phyloP scores from a whole-genome alignment of 2,329 filamentous ascomycete species.

The Tolypocladium tropicale region DNA sequence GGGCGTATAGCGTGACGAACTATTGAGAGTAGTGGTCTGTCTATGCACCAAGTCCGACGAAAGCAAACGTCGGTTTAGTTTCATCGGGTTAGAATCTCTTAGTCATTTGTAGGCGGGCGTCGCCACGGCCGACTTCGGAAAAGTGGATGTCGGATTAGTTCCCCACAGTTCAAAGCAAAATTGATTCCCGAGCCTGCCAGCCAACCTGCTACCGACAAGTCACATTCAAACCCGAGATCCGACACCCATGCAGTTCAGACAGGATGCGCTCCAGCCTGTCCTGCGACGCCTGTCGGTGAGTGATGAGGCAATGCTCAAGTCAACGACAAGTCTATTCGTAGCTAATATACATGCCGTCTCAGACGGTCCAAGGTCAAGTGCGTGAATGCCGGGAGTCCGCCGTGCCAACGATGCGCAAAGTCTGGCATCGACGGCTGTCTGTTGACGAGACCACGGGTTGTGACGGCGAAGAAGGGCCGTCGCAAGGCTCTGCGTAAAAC shows the following conservation, averaged over 20 bases:
- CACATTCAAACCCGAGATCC: neutral
- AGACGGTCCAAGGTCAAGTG: conserved; percentile 26
- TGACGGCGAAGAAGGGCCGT: neutral
- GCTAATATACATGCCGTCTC: neutral
- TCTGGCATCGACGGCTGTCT: conserved; percentile 14
- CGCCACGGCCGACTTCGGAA: neutral
- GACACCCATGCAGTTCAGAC: neutral
- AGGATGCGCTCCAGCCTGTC: conserved; percentile 23
- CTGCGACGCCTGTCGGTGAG: conserved; percentile 22
- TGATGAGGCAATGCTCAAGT: neutral
- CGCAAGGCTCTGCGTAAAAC: neutral
- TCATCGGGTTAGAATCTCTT: too few relatives aligned
- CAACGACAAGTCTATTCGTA: neutral
- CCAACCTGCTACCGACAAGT: neutral
- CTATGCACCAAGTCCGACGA: too few relatives aligned
- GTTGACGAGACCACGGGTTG: conserved; percentile 11
- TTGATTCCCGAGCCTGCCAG: neutral
- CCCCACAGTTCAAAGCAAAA: neutral
- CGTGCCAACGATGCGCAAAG: conserved; percentile 19
- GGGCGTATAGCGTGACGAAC: neutral
- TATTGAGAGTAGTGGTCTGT: neutral
- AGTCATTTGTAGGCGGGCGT: too few relatives aligned
- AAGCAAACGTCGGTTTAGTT: too few relatives aligned
- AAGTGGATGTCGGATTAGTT: neutral
- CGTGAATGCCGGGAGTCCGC: conserved; percentile 17